Evolutionary conservation across 352 stramenopile species (phyloP), one percentile per base, ranked within the genome.

Genomic region (Phytophthora cajani): DNA sequence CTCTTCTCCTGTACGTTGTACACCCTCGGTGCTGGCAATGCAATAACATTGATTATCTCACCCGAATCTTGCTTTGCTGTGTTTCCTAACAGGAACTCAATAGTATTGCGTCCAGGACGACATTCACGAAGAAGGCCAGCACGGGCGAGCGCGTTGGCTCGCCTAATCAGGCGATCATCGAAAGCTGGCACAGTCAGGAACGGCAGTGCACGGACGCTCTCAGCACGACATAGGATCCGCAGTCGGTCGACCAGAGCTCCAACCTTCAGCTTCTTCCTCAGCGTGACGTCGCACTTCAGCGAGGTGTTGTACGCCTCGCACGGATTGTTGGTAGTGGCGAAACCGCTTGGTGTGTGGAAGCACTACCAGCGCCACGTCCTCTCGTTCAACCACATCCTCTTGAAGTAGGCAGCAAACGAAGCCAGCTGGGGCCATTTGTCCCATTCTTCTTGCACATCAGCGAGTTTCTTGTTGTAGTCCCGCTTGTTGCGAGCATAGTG

Each of bases 301-400:
- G 30, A 38, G 3, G 51, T 32, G 44, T 79, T 82, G 51, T 69
- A 81, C 2, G 71, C 56, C 12, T 81, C 70, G 4, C 68, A 63
- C 0, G 74, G 74, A 33, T 78, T 75, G 52, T 78, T 80, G 0
- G 69, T 80, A 2, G 69, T 67, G 1, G 69, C 62, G 44, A 56
- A 71, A 4, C 61, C 64, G 5, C 52, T 21, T 10, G 68, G 64
- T 1, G 68, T 64, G 32, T 64, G 44, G 19, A 47, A 51, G 12
- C 56, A 70, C 19, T 77, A 56, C 64, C 68, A 80, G 2, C 58
- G 21, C 0, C 25, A 72, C 12, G 69, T 66, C 1, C 58, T 30
- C 1, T 25, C 21, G 25, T n/a, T n/a, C 38, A 77, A 16, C 61
- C 61, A 67, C 1, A 61, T 40, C 14, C 23, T 67, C 2, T 23